These are phyloP conservation scores for Ophiostoma sp. DNA, from an alignment of 2,329 filamentous ascomycete species.

Conservation along the genomic window DNA sequence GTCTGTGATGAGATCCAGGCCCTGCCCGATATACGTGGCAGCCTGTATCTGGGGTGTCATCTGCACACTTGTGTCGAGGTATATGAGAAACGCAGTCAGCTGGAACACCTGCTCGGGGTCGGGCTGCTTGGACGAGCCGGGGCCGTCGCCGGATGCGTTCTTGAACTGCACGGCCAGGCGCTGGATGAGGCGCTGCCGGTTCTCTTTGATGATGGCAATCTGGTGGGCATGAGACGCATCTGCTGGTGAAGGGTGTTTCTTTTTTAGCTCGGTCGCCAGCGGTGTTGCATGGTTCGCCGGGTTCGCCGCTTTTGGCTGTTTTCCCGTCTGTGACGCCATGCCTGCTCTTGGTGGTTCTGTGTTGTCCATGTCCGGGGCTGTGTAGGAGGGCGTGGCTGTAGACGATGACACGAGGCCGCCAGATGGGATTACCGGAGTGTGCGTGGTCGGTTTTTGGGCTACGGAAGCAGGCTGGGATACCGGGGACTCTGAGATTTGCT, in stretches of 20 bases:
- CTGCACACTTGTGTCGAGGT: neutral
- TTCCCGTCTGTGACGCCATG: neutral
- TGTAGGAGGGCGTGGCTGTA: neutral
- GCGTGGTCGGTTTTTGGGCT: neutral
- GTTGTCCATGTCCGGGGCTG: neutral
- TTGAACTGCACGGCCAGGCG: constrained; percentile 6
- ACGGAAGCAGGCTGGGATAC: neutral
- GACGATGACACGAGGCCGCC: neutral
- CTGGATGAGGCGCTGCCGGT: constrained; percentile 1
- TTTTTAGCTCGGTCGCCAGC: neutral
- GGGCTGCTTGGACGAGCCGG: neutral
- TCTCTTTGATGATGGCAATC: neutral
- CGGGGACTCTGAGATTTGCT: neutral
- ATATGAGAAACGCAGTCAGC: neutral
- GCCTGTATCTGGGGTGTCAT: neutral
- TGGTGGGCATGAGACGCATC: neutral
- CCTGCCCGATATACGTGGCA: neutral
- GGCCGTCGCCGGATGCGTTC: neutral
- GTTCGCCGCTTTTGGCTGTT: too few relatives aligned
- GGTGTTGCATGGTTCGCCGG: too few relatives aligned
- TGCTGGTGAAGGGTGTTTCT: neutral
- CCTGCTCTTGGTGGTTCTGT: neutral
- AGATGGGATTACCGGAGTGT: neutral
- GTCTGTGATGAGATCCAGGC: neutral
- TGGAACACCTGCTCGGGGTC: neutral